Evolutionary conservation across 2,329 filamentous ascomycete genomes (phyloP), one percentile per base, ranked within the genome.

Genomic region (Alternaria brassicae): DNA sequence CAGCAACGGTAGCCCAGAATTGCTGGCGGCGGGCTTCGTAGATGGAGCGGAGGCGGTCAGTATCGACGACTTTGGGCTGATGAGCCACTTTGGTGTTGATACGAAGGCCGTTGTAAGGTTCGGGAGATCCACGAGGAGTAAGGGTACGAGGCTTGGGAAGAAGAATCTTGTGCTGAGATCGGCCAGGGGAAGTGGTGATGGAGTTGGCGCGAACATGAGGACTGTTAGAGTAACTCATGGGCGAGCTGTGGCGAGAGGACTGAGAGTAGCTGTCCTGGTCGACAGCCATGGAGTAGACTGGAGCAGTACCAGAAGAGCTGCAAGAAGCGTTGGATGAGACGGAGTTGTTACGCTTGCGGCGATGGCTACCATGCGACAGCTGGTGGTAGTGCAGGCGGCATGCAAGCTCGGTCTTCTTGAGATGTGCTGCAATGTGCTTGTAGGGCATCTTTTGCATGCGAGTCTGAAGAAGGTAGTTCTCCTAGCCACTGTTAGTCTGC

Each of bases 361-460:
- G 89, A 80, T 91, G 91, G 81, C 86, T 91, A 58, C 91, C 91
- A 75, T 93, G 91, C 65, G 89, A 92, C 63, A 95, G 85, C 74
- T 95, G 91, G 73, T 96, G 91, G 76, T 92, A 94, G 79, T 95
- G 92, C 63, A 96, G 85, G 63, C 92, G 91, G 80, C 91, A 96
- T 47, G 91, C 91, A 60, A 95, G 83, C 81, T 95, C 91, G 0
- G 91, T 95, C 83, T 95, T 96, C 80, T 93, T 92, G 68, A 95
- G 82, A 70, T 93, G 89, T 59, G 89, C 87, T 58, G 91, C 91
- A 74, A 95, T 95, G 76, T 94, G 91, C 83, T 94, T 95, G 80
- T 95, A 95, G 0, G 91, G 91, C 88, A 94, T 92, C 81, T 94
- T 94, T 72, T 93, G 90, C 72, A 91, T 86, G 58, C 91, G 90